Percentiles rank a stretch among this genome's conserved stretches.
Conservation (phyloP, 2,329 filamentous ascomycete species). For the Calonectria crousiana region DNA sequence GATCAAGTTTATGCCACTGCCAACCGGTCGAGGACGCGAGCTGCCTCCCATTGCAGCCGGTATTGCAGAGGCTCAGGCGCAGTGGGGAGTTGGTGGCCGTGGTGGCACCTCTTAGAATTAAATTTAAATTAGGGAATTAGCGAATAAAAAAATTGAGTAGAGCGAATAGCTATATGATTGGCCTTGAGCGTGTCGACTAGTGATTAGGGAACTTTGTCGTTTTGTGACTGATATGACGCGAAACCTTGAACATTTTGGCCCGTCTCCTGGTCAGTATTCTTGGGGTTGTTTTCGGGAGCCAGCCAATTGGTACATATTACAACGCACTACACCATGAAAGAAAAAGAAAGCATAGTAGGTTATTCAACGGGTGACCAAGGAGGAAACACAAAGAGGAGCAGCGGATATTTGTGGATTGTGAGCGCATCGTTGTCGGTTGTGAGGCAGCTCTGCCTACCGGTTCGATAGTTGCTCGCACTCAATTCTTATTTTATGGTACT, state of each 20-base stretch:
- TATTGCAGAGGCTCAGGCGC: slow-evolving; percentile 30
- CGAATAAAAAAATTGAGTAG: not conserved
- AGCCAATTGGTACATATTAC: no score
- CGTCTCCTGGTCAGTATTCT: no score
- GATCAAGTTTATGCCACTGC: slow-evolving; percentile 34
- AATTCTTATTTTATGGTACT: no score
- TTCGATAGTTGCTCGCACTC: no score
- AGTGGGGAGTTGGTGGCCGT: slow-evolving; percentile 35
- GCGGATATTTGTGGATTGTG: no score
- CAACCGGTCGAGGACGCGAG: slow-evolving; percentile 31
- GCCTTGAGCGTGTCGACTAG: not conserved
- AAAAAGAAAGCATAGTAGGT: no score
- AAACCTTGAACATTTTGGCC: not conserved
- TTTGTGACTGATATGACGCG: not conserved
- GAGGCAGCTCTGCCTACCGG: no score
- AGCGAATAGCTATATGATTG: not conserved
- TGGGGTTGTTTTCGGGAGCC: no score
- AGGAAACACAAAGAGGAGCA: no score
- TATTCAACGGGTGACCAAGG: no score
- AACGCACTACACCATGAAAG: no score
- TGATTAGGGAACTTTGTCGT: not conserved
- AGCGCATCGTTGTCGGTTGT: no score
- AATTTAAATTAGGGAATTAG: not conserved
- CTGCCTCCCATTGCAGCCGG: slow-evolving; percentile 30
- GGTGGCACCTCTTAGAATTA: slow-evolving; percentile 10